Evolutionary conservation across 441 rosid genomes (phyloP).

Genomic region (Arabidopsis hybrid): DNA sequence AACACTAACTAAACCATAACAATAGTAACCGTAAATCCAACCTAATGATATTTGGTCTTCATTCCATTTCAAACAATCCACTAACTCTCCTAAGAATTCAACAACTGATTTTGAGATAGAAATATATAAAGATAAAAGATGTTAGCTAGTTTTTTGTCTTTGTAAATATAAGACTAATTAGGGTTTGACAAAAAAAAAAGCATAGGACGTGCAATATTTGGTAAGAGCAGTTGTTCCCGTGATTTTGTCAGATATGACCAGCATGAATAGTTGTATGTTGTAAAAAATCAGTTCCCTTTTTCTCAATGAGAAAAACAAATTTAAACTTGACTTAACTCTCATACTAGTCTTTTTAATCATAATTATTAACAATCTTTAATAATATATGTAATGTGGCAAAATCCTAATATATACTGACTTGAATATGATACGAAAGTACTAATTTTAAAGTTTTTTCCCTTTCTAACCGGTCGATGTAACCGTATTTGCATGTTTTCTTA

Average conservation of each 20-base stretch:
- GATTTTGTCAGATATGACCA: background rate
- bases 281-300: background rate
- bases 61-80: background rate
- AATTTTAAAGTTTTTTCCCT: background rate
- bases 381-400: background rate
- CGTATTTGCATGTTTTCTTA: too few relatives aligned
- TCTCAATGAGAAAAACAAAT: background rate
- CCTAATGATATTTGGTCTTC: background rate
- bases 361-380: background rate
- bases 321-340: background rate
- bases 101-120: background rate
- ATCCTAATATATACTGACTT: background rate
- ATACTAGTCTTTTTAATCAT: background rate
- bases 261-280: background rate
- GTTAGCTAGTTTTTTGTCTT: slow-evolving; percentile 16
- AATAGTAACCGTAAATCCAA: background rate
- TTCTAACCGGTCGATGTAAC: background rate
- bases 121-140: background rate
- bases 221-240: slow-evolving; percentile 14
- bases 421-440: background rate
- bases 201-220: slow-evolving; percentile 4
- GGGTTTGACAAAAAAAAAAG: slow-evolving; percentile 30
- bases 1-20: background rate
- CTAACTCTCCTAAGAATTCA: slow-evolving; percentile 11
- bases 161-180: slow-evolving; percentile 9